Base-by-base conservation (phyloP, 1,284 basidiomycete species). In the Cutaneotrichosporon sp. region DNA sequence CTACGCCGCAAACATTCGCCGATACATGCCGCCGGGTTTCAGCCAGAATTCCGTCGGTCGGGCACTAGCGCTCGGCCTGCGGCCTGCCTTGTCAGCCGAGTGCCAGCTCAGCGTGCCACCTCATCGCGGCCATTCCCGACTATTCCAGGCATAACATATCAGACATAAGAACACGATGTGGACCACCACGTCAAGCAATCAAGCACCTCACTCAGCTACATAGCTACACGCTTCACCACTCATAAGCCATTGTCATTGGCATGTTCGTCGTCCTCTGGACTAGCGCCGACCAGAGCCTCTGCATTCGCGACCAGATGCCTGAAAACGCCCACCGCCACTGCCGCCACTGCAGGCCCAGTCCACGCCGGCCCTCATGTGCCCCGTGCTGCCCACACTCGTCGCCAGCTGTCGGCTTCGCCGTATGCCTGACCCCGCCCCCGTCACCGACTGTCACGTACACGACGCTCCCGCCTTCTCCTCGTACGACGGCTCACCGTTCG, bases 211-310 rank as follows among this genome's bases (percentile, higher is more conserved):
- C 40, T 13, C 40, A 42, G 40, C 36, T 13, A 36, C 36, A 13
- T 42, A 16, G 40, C 16, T 36, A 4, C 40, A 42, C 40, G 13
- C 31, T 18, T n/a, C 50, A 42, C 40, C 40, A 42, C 36, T 36
- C 40, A 42, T 14, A 16, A 42, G 40, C 14, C 49, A 9, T 50
- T 22, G 9, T 21, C 49, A 26, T 26, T 26, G 18, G 4, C 18
- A n/a, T 34, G 30, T 53, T 31, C 31, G 18, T 34, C 18, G 51
- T 53, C 51, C 51, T 53, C 9, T 53, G 51, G 51, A 53, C 51
- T 3, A 53, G 51, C 31, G 4, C 30, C 11, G 51, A 53, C 30
- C 26, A 31, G 30, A 32, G 51, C 51, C 30, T 53, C 31, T 50
- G 22, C 49, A 30, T 22, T 5, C 51, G 18, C 16, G 51, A 53